Evolutionary conservation across 2,329 filamentous ascomycete species (phyloP).

Genomic region (Neofusicoccum kwambonambiense): DNA sequence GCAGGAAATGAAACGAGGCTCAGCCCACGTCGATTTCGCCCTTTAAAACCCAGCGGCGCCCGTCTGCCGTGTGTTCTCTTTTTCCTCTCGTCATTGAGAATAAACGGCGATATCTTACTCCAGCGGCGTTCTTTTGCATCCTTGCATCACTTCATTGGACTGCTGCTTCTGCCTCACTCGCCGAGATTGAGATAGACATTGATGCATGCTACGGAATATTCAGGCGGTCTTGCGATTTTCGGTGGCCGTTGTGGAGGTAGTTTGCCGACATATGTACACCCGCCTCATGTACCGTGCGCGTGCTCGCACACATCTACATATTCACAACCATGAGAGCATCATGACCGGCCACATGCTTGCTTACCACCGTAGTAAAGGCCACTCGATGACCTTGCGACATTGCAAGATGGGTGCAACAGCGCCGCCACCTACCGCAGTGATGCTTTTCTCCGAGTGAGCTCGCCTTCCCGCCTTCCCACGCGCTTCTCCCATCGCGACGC

Average conservation of each 20-base stretch:
- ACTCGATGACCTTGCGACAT: too few relatives aligned
- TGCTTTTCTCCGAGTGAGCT: too few relatives aligned
- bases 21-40: not conserved
- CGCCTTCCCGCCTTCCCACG: too few relatives aligned
- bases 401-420: too few relatives aligned
- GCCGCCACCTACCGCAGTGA: too few relatives aligned
- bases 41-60: not conserved
- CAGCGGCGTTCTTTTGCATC: not conserved
- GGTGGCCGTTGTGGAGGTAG: not conserved
- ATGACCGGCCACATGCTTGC: too few relatives aligned
- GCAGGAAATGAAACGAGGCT: not conserved
- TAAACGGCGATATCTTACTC: slow-evolving; percentile 1
- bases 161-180: slow-evolving; percentile 9
- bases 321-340: too few relatives aligned
- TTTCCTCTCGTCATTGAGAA: not conserved
- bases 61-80: not conserved
- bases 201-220: not conserved
- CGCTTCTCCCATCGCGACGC: too few relatives aligned
- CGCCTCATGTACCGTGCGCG: slow-evolving; percentile 21
- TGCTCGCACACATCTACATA: too few relatives aligned
- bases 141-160: not conserved
- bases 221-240: not conserved
- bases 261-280: not conserved
- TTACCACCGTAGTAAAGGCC: too few relatives aligned
- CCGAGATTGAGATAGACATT: not conserved